phyloP scores from a whole-genome alignment of 1,139 yeast genomes.

The Keqinozyma sinolaborantium region DNA sequence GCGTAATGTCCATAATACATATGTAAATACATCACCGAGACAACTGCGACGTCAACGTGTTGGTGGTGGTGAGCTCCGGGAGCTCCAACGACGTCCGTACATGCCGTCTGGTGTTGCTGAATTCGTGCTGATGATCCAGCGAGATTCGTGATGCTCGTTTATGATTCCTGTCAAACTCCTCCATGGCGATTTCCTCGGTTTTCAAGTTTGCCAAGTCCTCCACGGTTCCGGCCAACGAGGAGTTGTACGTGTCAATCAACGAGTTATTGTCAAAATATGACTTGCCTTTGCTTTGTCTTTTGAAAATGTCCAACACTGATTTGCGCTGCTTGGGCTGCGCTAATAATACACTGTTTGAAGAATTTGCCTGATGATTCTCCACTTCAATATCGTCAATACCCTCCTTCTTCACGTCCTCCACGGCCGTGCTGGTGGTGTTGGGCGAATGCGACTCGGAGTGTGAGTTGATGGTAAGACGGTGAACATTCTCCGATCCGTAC shows the following conservation, averaged over 20 bases:
- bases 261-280: constrained; percentile 29
- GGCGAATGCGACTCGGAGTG: neutral
- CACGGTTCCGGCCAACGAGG: constrained; percentile 10
- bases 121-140: constrained; percentile 17
- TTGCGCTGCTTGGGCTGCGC: constrained; percentile 11
- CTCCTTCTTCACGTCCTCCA: constrained; percentile 2
- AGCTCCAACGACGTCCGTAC: constrained; percentile 13
- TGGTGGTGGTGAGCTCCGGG: constrained; percentile 11
- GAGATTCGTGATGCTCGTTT: constrained; percentile 21
- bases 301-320: constrained; percentile 24
- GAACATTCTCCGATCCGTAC: constrained; percentile 19
- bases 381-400: constrained; percentile 4
- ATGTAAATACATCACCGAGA: too few relatives aligned
- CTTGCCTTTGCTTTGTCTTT: constrained; percentile 20
- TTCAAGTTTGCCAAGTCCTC: constrained; percentile 16
- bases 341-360: neutral
- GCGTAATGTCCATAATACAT: too few relatives aligned
- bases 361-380: constrained; percentile 4
- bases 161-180: constrained; percentile 32
- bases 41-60: constrained; percentile 4
- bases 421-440: constrained; percentile 4
- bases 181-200: constrained; percentile 52
- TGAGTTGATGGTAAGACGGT: constrained; percentile 13
- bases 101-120: constrained; percentile 6
- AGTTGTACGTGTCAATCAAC: constrained; percentile 27